phyloP scores from a whole-genome alignment of 2,329 filamentous ascomycete species.

The Hymenoscyphus linearis region DNA sequence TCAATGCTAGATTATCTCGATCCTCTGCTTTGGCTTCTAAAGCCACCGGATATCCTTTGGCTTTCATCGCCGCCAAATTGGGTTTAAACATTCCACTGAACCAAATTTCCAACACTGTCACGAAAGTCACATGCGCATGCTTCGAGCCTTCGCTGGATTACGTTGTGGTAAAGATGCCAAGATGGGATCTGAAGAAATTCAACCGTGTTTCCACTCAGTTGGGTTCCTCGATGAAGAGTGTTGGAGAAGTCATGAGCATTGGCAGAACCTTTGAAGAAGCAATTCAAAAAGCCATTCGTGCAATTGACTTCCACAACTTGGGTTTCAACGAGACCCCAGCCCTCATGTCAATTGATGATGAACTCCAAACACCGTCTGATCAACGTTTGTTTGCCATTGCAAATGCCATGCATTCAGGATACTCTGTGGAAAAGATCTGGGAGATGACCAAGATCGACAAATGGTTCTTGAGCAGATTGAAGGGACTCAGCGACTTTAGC shows the following conservation, averaged over 20 bases:
- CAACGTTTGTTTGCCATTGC: conserved; percentile 96
- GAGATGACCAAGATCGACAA: conserved; percentile 98
- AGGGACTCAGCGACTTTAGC: conserved; percentile 83
- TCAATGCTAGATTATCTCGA: conserved; percentile 92
- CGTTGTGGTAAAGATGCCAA: conserved; percentile 96
- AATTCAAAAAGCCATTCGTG: conserved; percentile 94
- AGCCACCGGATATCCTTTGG: conserved; percentile 91
- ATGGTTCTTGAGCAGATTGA: conserved; percentile 93
- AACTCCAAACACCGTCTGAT: conserved; percentile 94
- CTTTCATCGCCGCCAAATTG: conserved; percentile 95
- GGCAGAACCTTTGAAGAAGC: conserved; percentile 96
- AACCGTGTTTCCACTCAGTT: conserved; percentile 92
- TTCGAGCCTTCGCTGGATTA: conserved; percentile 99
- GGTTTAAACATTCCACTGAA: conserved; percentile 92
- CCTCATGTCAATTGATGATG: conserved; percentile 91
- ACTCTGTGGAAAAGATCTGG: conserved; percentile 95
- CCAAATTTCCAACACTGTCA: conserved; percentile 94
- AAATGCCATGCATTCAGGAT: conserved; percentile 93
- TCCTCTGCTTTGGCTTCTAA: conserved; percentile 96
- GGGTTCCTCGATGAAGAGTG: conserved; percentile 98
- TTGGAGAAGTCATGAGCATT: conserved; percentile 98
- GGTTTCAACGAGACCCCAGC: conserved; percentile 90
- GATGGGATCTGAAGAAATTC: conserved; percentile 99
- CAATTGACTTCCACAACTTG: conserved; percentile 91
- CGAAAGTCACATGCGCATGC: conserved; percentile 91